Base-by-base conservation (phyloP, 1,284 basidiomycete genomes). In the Coniferiporia sulphurascens region DNA sequence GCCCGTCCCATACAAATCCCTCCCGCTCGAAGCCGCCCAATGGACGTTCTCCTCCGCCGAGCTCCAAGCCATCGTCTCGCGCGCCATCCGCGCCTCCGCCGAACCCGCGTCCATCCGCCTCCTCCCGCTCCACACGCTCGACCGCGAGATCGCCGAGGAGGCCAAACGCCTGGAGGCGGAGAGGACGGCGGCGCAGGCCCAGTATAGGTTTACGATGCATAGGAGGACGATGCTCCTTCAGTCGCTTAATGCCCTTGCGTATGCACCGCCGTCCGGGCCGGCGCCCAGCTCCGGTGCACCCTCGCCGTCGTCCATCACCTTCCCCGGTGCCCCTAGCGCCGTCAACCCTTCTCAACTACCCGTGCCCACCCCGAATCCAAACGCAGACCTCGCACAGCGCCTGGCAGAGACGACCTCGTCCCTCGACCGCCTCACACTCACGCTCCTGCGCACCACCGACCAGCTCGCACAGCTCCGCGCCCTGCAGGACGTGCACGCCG, bases 31-130 rank as follows among this genome's bases (percentile, higher is more conserved):
- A 60, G 85, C 85, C 0, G 89, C 89, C 4, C 76, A 89, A 62
- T 89, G 88, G 89, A 86, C 85, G 1, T 79, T 90, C 59, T 79
- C 80, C 32, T 87, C 85, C 0, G 63, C 73, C 32, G 85, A 91
- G 65, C 78, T 91, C 43, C 89, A 91, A 66, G 76, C 80, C 17
- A 81, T 90, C 62, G 89, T 91, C 21, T 86, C 86, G 17, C 77
- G 81, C 6, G 87, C 87, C 9, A 90, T 92, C 65, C 81, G 86
- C 17, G 75, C 81, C 36, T 87, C 86, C 13, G 84, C 87, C 0
- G 77, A 80, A 62, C 85, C 89, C 61, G 85, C 85, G 1, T 88
- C 86, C 65, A 83, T 91, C 52, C 86, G 86, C 2, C 73, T 91
- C 3, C 75, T 91, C 21, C 80, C 86, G 6, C 66, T 81, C 13